Base-by-base conservation (phyloP, 2,329 filamentous ascomycete genomes). In the Bipolaris oryzae region DNA sequence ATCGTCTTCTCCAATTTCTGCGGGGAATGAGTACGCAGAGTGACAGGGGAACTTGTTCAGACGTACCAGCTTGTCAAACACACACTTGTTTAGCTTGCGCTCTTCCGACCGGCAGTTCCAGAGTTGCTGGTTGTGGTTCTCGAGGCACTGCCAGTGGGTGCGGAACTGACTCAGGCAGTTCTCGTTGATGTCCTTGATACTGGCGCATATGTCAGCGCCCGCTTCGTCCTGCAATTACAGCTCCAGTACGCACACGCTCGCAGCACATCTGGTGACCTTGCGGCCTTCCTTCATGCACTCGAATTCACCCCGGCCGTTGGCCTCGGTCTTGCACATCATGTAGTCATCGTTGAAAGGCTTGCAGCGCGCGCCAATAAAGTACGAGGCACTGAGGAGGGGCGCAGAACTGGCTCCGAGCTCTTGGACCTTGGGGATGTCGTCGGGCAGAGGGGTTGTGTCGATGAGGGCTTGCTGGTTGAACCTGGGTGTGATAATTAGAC, bases 251-350 rank as follows among this genome's bases (percentile, higher is more conserved):
- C 89, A 96, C 91, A 99, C 95, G 80, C 92, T 96, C 69, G 90
- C 89, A 57, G 95, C 95, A 83, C 95, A 99, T 81, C 95, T 87
- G 69, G 95, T 99, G 61, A 99, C 95, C 79, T 95, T 91, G 77
- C 95, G 87, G 55, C 95, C 95, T 82, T 99, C 95, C 84, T 91
- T 94, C 85, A 99, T 81, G 81, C 95, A 99, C 68, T 96, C 91
- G 63, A 96, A 79, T 83, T 99, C 95, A 77, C 92, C 95, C 79
- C 86, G 87, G 71, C 95, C 95, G 62, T 91, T 89, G 72, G 92
- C 88, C 81, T 97, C 92, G 68, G 87, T 91, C 89, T 99, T 99
- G 89, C 95, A 99, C 83, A 96, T 91, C 94, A 99, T 99, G 82
- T 90, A 99, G 81, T 99, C 95, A 83, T 99, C 95, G 80, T 98